Evolutionary conservation across 2,329 filamentous ascomycete species (phyloP).

Genomic region (Eutypella sp.): DNA sequence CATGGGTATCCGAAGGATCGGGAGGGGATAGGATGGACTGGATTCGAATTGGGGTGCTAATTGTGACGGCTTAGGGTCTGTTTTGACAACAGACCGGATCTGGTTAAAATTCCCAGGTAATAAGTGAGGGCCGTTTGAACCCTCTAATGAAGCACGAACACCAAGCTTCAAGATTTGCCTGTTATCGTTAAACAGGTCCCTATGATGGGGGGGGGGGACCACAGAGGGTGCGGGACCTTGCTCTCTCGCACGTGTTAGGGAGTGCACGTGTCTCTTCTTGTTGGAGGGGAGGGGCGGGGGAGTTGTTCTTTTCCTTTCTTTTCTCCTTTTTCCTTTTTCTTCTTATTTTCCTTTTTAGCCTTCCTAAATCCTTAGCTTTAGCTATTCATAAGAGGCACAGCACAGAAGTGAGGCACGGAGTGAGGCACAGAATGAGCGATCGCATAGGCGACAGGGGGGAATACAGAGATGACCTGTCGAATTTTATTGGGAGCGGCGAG

Average conservation of each 20-base stretch:
- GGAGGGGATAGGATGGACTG: conserved; percentile 46
- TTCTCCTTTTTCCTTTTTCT: no score
- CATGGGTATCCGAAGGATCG: conserved; percentile 36
- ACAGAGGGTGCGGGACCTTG: not conserved
- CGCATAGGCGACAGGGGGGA: not conserved
- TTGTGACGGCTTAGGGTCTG: conserved; percentile 43
- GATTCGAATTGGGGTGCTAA: conserved; percentile 46
- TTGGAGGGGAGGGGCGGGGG: no score
- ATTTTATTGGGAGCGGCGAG: conserved; percentile 3
- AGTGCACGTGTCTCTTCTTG: not conserved
- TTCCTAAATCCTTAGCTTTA: no score
- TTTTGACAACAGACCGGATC: conserved; percentile 25
- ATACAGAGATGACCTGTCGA: conserved; percentile 5
- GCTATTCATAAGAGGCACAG: no score
- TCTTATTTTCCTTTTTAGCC: no score
- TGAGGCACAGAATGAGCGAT: not conserved
- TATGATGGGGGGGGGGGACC: not conserved
- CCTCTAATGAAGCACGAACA: not conserved
- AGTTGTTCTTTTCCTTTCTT: no score
- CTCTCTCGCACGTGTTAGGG: not conserved
- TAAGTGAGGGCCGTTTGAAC: conserved; percentile 4
- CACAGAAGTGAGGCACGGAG: no score
- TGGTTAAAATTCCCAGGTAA: conserved; percentile 7
- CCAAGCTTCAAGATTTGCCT: not conserved
- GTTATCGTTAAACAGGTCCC: not conserved